phyloP scores from a whole-genome alignment of 2,329 filamentous ascomycete genomes.

The Fusarium mangiferae region DNA sequence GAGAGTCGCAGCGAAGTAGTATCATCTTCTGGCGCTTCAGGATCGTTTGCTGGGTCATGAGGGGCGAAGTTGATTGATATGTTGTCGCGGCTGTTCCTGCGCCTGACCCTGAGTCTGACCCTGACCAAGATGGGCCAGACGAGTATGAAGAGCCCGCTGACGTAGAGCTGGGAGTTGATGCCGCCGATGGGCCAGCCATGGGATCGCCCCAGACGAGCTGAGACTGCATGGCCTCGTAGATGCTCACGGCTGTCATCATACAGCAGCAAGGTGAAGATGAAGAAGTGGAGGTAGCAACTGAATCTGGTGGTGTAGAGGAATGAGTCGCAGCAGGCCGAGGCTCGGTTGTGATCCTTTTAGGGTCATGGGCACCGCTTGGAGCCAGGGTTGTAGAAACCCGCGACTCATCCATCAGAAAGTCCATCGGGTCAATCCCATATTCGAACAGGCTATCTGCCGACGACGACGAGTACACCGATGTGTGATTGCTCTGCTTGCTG shows the following conservation, averaged over 20 bases:
- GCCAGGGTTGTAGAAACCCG: not conserved
- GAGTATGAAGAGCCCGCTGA: not conserved
- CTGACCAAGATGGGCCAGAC: not conserved
- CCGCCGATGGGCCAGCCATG: not conserved
- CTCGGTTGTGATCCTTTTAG: too few species aligned
- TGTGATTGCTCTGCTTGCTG: not conserved
- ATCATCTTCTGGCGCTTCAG: not conserved
- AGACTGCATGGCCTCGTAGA: not conserved
- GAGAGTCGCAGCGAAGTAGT: not conserved
- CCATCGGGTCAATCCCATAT: not conserved
- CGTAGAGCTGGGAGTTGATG: not conserved
- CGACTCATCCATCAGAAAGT: not conserved
- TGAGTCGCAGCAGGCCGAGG: not conserved
- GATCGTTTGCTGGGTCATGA: not conserved
- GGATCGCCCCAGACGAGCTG: not conserved
- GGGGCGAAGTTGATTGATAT: fast-evolving
- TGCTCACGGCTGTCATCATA: not conserved
- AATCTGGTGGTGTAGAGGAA: not conserved
- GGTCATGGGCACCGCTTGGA: not conserved
- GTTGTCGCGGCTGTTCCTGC: not conserved
- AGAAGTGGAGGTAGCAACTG: not conserved
- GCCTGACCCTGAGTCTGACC: not conserved
- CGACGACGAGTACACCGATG: not conserved
- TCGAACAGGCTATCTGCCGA: not conserved
- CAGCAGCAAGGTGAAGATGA: not conserved